phyloP scores from a whole-genome alignment of 108 stramenopile species.

The Schizochytrium sp. region DNA sequence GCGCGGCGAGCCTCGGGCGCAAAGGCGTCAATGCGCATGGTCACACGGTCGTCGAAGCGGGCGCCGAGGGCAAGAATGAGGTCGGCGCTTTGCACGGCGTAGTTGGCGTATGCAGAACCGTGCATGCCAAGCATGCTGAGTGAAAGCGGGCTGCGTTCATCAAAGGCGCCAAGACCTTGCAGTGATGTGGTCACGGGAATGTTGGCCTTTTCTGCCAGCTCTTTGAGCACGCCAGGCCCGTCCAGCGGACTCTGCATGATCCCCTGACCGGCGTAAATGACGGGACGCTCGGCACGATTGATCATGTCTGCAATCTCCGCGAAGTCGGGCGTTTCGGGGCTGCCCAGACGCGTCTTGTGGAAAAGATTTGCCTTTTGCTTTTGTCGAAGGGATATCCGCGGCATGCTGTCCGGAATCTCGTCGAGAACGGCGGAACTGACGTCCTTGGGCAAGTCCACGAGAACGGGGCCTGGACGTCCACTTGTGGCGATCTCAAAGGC shows the following conservation, averaged over 20 bases:
- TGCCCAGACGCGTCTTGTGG: not conserved
- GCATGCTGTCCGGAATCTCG: not conserved
- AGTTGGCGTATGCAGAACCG: slow-evolving; percentile 78
- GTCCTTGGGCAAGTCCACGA: too few species aligned
- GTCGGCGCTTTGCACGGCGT: slow-evolving; percentile 74
- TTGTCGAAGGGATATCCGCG: not conserved
- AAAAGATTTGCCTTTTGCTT: slow-evolving; percentile 8
- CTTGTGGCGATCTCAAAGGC: too few species aligned
- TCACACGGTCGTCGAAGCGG: slow-evolving; percentile 81
- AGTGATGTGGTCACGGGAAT: slow-evolving; percentile 79
- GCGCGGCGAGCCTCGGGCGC: slow-evolving; percentile 69
- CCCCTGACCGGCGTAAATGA: slow-evolving; percentile 80
- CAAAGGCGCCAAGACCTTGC: slow-evolving; percentile 71
- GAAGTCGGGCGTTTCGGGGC: not conserved
- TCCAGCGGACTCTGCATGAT: slow-evolving; percentile 49
- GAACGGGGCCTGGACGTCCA: too few species aligned
- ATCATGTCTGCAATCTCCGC: slow-evolving; percentile 58
- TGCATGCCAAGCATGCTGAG: slow-evolving; percentile 84
- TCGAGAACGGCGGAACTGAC: not conserved
- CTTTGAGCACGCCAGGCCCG: slow-evolving; percentile 60
- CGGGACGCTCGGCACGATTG: slow-evolving; percentile 66
- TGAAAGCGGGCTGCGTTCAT: slow-evolving; percentile 69
- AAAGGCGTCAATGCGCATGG: slow-evolving; percentile 64
- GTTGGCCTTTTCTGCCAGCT: slow-evolving; percentile 68
- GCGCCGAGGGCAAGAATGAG: slow-evolving; percentile 74